Base-by-base conservation (phyloP, 371 early-diverging fungal species). In the Parasitella parasitica region DNA sequence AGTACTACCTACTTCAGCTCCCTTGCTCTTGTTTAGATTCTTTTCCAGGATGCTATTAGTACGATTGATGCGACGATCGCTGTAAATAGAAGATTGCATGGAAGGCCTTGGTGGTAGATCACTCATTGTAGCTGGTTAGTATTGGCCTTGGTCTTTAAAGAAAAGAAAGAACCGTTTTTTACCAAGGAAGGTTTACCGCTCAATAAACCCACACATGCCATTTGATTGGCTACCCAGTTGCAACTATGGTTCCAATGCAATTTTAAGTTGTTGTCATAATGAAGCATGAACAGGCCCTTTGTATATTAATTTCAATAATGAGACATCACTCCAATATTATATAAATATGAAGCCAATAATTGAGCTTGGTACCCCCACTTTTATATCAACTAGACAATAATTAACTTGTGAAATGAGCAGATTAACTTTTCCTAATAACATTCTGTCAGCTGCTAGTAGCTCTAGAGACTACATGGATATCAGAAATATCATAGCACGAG, bases 1-100 rank as follows among this genome's bases (percentile, higher is more conserved):
- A 39, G 4, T 5, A 16, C 5, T 15, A 26, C 49, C 63, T 71
- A 89, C 90, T 76, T 89, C 89, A n/a, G 77, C 63, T 15, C 78
- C 75, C 64, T 72, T 81, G 12, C 83, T 85, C 66, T 86, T 90
- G 67, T 81, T 88, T 52, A 91, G 74, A 66, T 78, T 80, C 28
- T 89, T 78, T 55, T 91, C 91, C 9, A 90, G 63, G 35, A 89
- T 86, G 15, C 77, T 63, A 38, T 74, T 74, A 2, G 60, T 59
- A 28, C 69, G 60, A 16, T 37, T 36, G 3, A 46, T 30, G 30
- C 76, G 79, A 54, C 73, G 73, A 16, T 72, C 70, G 26, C 64
- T 65, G 50, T 79, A 78, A 26, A 75, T 59, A 53, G 79, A 77
- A 11, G 82, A 73, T 28, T 79, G 60, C 56, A 72, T 64, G 12